Conservation (phyloP, 768 basidiomycete genomes). For the Crucibulum laeve region DNA sequence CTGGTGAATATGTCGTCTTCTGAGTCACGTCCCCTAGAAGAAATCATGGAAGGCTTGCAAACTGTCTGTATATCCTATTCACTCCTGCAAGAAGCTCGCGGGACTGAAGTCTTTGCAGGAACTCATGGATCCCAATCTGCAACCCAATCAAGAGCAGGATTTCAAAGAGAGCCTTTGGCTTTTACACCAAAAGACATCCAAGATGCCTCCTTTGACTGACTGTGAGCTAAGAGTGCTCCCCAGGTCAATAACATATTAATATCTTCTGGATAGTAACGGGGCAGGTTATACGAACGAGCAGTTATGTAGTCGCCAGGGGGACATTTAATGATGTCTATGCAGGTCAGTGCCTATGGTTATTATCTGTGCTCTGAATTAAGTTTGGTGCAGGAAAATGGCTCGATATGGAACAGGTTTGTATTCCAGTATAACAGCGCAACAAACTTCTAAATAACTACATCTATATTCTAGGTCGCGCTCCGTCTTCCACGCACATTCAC, state of each 20-base stretch:
- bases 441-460: neutral
- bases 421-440: neutral
- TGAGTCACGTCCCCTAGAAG: conserved; percentile 20
- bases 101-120: conserved; percentile 16
- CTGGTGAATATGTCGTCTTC: conserved; percentile 26
- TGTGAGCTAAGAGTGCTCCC: conserved; percentile 19
- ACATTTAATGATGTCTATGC: conserved; percentile 34
- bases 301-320: conserved; percentile 26
- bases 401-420: conserved; percentile 26
- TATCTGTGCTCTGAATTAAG: neutral
- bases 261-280: conserved; percentile 30
- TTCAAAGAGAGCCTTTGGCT: conserved; percentile 35
- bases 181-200: conserved; percentile 31
- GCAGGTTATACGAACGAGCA: conserved; percentile 28
- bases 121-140: conserved; percentile 27
- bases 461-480: conserved; percentile 30
- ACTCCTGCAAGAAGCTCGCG: neutral
- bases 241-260: neutral
- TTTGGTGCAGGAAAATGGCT: conserved; percentile 34
- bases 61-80: conserved; percentile 19
- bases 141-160: conserved; percentile 21
- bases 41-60: conserved; percentile 39
- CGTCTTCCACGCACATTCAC: conserved; percentile 29
- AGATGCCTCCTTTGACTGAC: conserved; percentile 38
- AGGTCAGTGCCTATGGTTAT: conserved; percentile 17